Conservation (phyloP, 1,284 basidiomycete genomes). For the Mrakiaceae sp. region DNA sequence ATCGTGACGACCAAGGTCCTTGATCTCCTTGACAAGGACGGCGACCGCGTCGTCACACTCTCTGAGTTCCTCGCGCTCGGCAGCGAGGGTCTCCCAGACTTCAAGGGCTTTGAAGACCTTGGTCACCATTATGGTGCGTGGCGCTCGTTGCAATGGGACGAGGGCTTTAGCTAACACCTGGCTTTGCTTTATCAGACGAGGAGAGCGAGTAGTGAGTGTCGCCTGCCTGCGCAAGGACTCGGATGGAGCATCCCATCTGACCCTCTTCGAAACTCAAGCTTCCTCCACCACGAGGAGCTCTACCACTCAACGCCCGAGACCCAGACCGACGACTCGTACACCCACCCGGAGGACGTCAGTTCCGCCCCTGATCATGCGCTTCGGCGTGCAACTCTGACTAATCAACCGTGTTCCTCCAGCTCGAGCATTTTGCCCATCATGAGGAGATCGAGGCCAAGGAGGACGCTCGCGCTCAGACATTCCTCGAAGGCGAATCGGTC, state of each 20-base stretch:
- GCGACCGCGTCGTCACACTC: slow-evolving; percentile 64
- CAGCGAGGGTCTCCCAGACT: slow-evolving; percentile 64
- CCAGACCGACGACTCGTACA: slow-evolving; percentile 89
- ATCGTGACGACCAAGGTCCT: slow-evolving; percentile 69
- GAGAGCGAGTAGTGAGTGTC: slow-evolving; percentile 39
- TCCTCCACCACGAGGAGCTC: slow-evolving; percentile 87
- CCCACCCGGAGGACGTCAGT: slow-evolving; percentile 66
- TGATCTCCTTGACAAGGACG: slow-evolving; percentile 59
- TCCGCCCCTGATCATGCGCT: neutral
- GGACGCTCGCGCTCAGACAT: slow-evolving; percentile 36
- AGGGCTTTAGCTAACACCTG: too few relatives aligned
- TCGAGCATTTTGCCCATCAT: slow-evolving; percentile 47
- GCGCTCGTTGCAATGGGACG: neutral
- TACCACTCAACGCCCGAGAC: slow-evolving; percentile 93
- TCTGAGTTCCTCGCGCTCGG: slow-evolving; percentile 74
- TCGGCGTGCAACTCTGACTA: neutral
- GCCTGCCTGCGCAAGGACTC: neutral
- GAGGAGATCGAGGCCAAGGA: slow-evolving; percentile 72
- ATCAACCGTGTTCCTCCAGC: slow-evolving; percentile 19
- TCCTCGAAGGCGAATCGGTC: slow-evolving; percentile 15
- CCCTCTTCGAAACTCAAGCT: slow-evolving; percentile 33
- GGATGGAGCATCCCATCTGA: neutral
- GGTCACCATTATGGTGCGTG: slow-evolving; percentile 86
- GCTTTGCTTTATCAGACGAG: slow-evolving; percentile 26
- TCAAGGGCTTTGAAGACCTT: slow-evolving; percentile 75